These are phyloP conservation scores for Sporisorium reilianum DNA, from an alignment of 1,284 basidiomycete species.

Conservation along the genomic window DNA sequence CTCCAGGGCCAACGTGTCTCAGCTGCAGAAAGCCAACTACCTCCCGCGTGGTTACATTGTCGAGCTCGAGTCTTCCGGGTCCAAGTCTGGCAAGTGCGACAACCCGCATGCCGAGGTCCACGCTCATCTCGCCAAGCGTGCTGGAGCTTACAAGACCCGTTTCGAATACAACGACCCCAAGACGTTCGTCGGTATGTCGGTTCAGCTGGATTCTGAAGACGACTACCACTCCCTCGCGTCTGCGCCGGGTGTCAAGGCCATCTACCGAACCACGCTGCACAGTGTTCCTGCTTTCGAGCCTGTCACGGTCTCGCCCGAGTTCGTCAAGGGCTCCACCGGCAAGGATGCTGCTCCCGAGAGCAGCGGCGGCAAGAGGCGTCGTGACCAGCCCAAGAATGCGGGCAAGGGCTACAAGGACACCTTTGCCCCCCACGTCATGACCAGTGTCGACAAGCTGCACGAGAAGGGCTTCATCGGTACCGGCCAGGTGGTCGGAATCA, in stretches of 20 bases:
- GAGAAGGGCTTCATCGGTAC: slow-evolving; percentile 73
- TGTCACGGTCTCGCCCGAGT: slow-evolving; percentile 32
- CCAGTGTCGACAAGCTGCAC: slow-evolving; percentile 73
- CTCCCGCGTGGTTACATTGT: slow-evolving; percentile 47
- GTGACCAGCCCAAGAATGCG: slow-evolving; percentile 37
- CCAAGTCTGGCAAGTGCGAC: slow-evolving; percentile 33
- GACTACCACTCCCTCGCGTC: slow-evolving; percentile 44
- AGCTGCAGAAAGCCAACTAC: slow-evolving; percentile 37
- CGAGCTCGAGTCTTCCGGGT: slow-evolving; percentile 35
- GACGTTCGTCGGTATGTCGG: slow-evolving; percentile 52
- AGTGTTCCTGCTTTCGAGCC: slow-evolving; percentile 49
- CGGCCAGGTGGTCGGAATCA: slow-evolving; percentile 74
- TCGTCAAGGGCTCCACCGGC: slow-evolving; percentile 48
- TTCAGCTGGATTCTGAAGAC: slow-evolving; percentile 50
- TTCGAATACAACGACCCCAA: slow-evolving; percentile 51
- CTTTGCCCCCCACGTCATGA: slow-evolving; percentile 59
- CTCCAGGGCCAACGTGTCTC: slow-evolving; percentile 31
- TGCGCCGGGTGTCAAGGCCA: slow-evolving; percentile 47
- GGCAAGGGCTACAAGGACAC: slow-evolving; percentile 44
- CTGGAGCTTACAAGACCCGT: slow-evolving; percentile 43
- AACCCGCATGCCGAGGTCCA: slow-evolving; percentile 46
- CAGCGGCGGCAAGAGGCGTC: slow-evolving; percentile 29
- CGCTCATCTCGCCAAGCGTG: slow-evolving; percentile 48
- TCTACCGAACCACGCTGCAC: slow-evolving; percentile 47
- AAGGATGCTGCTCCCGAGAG: slow-evolving; percentile 19